These are phyloP conservation scores for Umbelopsis sp. DNA, from an alignment of 192 early-diverging fungal species.

Conservation along the genomic window DNA sequence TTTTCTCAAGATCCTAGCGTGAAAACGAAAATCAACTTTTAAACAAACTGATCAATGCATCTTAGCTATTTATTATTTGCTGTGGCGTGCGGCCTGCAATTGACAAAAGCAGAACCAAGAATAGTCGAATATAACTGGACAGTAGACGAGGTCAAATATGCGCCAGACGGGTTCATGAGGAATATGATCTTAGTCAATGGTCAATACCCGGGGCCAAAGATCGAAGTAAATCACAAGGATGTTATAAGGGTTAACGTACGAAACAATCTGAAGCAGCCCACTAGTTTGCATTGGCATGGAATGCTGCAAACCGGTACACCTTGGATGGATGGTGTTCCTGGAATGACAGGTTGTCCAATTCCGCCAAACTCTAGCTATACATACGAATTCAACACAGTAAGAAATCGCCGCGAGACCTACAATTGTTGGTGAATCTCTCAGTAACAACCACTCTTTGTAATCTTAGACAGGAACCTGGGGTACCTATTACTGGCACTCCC, in stretches of 20 bases:
- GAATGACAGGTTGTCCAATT: constrained; percentile 62
- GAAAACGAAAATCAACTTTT: too few species aligned
- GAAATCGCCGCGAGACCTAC: constrained; percentile 25
- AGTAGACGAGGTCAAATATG: not conserved
- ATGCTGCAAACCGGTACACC: constrained; percentile 74
- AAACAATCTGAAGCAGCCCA: constrained; percentile 63
- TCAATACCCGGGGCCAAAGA: constrained; percentile 59
- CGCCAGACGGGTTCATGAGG: constrained; percentile 20
- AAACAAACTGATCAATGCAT: not conserved
- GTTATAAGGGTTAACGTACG: constrained; percentile 43
- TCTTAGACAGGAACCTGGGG: constrained; percentile 2
- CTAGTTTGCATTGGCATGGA: constrained; percentile 78
- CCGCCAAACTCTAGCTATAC: constrained; percentile 43
- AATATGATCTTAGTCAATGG: constrained; percentile 37
- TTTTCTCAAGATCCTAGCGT: not conserved
- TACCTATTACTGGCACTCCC: constrained; percentile 48
- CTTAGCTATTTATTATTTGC: not conserved
- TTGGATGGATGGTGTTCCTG: constrained; percentile 72
- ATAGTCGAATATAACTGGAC: constrained; percentile 8
- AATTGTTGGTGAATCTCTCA: constrained; percentile 36
- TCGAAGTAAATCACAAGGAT: constrained; percentile 53
- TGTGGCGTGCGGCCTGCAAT: not conserved
- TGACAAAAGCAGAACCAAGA: constrained; percentile 8
- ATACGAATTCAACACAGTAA: constrained; percentile 42
- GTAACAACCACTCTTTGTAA: not conserved